A percentile compares a stretch with the other conserved stretches of the same genome.
Evolutionary conservation across 2,329 filamentous ascomycete genomes (phyloP).

Genomic region (Orbilia blumenaviensis): DNA sequence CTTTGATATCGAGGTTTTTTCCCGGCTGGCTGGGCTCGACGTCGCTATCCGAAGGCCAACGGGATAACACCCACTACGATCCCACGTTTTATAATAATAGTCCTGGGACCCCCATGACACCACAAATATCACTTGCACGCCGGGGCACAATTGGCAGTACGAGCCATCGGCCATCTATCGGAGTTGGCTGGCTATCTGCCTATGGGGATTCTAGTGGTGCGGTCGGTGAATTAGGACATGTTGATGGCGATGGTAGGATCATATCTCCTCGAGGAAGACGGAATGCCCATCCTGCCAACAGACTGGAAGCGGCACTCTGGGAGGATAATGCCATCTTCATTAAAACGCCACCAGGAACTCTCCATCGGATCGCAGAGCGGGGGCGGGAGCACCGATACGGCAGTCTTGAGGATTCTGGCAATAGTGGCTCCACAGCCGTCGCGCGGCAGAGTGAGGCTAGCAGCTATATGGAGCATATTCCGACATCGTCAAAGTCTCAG

Average conservation of each 20-base stretch:
- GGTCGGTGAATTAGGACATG: constrained; percentile 43
- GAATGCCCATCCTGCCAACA: constrained; percentile 36
- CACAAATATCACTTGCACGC: constrained; percentile 26
- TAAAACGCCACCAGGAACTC: constrained; percentile 39
- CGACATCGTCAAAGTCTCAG: constrained; percentile 13
- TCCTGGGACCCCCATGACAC: constrained; percentile 32
- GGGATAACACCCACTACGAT: constrained; percentile 28
- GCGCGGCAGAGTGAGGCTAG: constrained; percentile 38
- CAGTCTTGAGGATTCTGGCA: constrained; percentile 39
- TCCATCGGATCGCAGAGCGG: constrained; percentile 22
- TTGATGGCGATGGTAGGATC: constrained; percentile 41
- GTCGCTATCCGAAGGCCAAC: constrained; percentile 28
- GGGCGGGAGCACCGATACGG: constrained; percentile 25
- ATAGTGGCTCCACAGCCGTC: constrained; percentile 48
- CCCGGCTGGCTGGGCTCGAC: constrained; percentile 53
- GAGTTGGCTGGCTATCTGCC: constrained; percentile 41
- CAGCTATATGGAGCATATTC: constrained; percentile 39
- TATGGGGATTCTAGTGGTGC: constrained; percentile 33
- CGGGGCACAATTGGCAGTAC: constrained; percentile 47
- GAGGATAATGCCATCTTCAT: constrained; percentile 45
- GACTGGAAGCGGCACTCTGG: constrained; percentile 38
- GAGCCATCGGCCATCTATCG: constrained; percentile 48
- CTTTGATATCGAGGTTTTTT: constrained; percentile 70
- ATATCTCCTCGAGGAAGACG: constrained; percentile 30
- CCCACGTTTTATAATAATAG: constrained; percentile 36